Evolutionary conservation across 306 rosid genomes (phyloP).

Genomic region (Chamaecrista fasciculata): DNA sequence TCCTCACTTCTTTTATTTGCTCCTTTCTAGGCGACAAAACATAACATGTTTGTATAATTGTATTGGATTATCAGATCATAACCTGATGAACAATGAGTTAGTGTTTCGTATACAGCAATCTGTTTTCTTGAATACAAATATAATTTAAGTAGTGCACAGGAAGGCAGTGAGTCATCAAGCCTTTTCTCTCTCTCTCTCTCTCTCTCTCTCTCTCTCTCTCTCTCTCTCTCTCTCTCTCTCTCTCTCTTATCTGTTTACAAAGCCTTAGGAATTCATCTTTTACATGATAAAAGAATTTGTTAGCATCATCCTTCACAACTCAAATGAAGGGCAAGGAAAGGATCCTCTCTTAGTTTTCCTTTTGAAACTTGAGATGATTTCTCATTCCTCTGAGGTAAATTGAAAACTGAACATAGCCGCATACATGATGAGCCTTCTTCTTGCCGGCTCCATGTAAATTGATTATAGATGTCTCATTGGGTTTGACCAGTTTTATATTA

Average conservation of each 20-base stretch:
- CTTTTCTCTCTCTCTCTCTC: neutral
- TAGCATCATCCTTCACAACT: conserved; percentile 23
- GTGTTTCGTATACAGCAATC: neutral
- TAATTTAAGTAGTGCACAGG: conserved; percentile 10
- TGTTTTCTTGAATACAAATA: neutral
- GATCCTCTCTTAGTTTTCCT: neutral
- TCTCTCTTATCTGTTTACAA: neutral
- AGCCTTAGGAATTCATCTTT: conserved; percentile 2
- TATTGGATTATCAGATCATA: neutral
- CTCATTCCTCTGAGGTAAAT: conserved; percentile 8
- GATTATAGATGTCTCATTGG: neutral
- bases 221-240: neutral
- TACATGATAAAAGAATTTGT: conserved; percentile 20
- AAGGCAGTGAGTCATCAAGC: neutral
- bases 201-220: too few relatives aligned
- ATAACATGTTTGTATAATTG: neutral
- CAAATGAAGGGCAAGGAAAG: neutral
- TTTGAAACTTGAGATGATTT: neutral
- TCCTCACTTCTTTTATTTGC: neutral
- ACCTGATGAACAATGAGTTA: neutral
- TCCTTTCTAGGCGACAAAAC: neutral
- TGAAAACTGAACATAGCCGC: conserved; percentile 10
- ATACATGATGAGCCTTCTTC: conserved; percentile 18
- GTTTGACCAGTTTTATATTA: conserved; percentile 1
- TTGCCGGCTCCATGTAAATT: conserved; percentile 1